A percentile compares a stretch with the other conserved stretches of the same genome.
These are phyloP conservation scores for Funneliformis mosseae DNA, from an alignment of 192 early-diverging fungal species.

Conservation along the genomic window DNA sequence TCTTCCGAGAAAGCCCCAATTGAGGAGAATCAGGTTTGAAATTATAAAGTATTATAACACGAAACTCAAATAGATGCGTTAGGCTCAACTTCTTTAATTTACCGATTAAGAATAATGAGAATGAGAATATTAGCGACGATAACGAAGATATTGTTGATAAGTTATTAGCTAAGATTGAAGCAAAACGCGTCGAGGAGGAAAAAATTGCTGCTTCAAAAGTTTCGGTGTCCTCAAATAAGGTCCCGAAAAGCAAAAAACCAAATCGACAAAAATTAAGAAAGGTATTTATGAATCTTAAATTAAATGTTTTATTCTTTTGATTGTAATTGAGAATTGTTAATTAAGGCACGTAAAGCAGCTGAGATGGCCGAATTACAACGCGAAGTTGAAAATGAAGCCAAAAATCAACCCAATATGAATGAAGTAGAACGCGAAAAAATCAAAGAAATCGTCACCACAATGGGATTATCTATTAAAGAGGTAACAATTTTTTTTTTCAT, in stretches of 20 bases:
- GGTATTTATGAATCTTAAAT: not conserved
- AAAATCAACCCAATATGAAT: slow-evolving; percentile 71
- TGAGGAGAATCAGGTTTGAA: not conserved
- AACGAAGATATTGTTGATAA: not conserved
- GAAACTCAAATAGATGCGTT: not conserved
- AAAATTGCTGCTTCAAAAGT: slow-evolving; percentile 39
- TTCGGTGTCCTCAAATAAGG: slow-evolving; percentile 28
- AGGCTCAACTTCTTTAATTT: not conserved
- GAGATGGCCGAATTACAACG: slow-evolving; percentile 71
- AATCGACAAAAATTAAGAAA: slow-evolving; percentile 56
- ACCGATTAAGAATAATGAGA: not conserved
- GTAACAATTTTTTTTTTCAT: slow-evolving; percentile 38
- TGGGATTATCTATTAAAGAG: slow-evolving; percentile 67
- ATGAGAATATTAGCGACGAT: not conserved
- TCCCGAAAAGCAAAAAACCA: slow-evolving; percentile 35
- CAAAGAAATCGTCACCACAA: slow-evolving; percentile 51
- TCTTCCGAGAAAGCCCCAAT: not conserved
- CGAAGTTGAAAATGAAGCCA: slow-evolving; percentile 77
- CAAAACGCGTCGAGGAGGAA: not conserved
- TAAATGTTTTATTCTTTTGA: not conserved
- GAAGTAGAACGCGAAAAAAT: slow-evolving; percentile 75
- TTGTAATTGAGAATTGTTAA: not conserved
- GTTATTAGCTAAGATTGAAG: not conserved
- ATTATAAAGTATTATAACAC: not conserved
- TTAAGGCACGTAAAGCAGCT: slow-evolving; percentile 67